Evolutionary conservation across 192 early-diverging fungal species (phyloP), one percentile per base, ranked within the genome.

Genomic region (Pilaira anomala): DNA sequence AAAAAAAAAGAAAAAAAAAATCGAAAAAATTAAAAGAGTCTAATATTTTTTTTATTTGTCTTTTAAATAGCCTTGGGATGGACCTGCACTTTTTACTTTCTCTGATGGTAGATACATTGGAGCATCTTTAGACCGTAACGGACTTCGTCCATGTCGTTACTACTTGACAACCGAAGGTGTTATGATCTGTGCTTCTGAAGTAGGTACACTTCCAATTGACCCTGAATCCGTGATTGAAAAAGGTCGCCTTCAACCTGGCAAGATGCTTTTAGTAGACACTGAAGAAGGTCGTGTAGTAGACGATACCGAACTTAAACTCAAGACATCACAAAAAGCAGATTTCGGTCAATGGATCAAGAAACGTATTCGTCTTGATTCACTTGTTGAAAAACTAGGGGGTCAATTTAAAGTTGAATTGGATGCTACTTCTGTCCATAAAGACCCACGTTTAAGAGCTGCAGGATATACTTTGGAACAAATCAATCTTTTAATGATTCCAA

Each of bases 171-270:
- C 80, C 28, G 87, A 90, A 57, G 94, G 93, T 73, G 82, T 91
- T 36, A 98, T 98, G 95, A 94, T 98, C 70, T 96, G 94, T 68
- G 97, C 95, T 22, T 94, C 92, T 13, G 97, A 98, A 72, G 97
- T 97, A 18, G 97, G 97, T 49, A 93, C 95, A 11, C 83, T 96
- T 54, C 73, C 80, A 51, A 83, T 96, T 63, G 90, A 87, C 13
- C 89, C 93, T 16, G 90, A 86, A 57, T 83, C 74, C 11, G 78
- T 98, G 33, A 78, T 91, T 25, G 75, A 84, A 58, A 98, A 97
- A 83, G 97, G 96, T 33, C 91, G 95, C 72, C 80, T 98, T 54
- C 90, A 93, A 76, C 97, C 95, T 9, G 97, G 97, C 13, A 89
- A 90, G 74, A 97, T 98, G 93, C 83, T 98, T 52, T 83, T 98